Conservation (phyloP, 2,329 filamentous ascomycete genomes). For the Clonostachys rhizophaga region DNA sequence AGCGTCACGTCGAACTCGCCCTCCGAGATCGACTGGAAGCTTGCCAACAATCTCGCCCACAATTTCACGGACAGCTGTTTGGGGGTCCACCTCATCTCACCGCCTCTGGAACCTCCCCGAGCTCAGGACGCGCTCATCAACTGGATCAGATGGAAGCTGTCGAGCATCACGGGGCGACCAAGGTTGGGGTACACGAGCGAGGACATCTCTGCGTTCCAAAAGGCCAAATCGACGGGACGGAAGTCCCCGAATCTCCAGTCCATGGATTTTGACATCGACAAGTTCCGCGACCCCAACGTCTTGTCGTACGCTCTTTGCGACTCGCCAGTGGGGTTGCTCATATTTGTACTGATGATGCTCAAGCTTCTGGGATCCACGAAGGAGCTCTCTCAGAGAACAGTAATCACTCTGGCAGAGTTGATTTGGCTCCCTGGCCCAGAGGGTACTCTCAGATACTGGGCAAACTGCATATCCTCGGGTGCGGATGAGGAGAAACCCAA, state of each 20-base stretch:
- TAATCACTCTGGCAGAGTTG: conserved; percentile 56
- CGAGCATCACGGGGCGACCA: conserved; percentile 38
- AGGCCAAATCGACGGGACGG: conserved; percentile 5
- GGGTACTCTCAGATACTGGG: conserved; percentile 52
- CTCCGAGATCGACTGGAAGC: conserved; percentile 45
- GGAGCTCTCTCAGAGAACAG: conserved; percentile 41
- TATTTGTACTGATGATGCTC: conserved; percentile 45
- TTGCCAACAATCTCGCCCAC: conserved; percentile 42
- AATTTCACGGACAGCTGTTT: conserved; percentile 44
- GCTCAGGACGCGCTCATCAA: conserved; percentile 33
- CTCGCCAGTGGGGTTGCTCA: conserved; percentile 53
- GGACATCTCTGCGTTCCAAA: conserved; percentile 40
- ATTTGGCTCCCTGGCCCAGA: conserved; percentile 66
- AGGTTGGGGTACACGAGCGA: conserved; percentile 51
- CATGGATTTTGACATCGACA: conserved; percentile 17
- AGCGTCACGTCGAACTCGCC: conserved; percentile 39
- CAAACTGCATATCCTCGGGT: conserved; percentile 28
- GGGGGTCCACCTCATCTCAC: conserved; percentile 57
- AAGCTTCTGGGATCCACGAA: conserved; percentile 31
- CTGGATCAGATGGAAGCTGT: conserved; percentile 53
- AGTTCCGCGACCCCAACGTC: conserved; percentile 43
- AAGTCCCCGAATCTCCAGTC: not conserved
- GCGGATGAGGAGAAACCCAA: conserved; percentile 13
- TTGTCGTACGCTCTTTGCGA: conserved; percentile 57
- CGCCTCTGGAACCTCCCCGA: conserved; percentile 45